These are phyloP conservation scores for Sarcomyxa edulis DNA, from an alignment of 768 basidiomycete species.

Conservation along the genomic window DNA sequence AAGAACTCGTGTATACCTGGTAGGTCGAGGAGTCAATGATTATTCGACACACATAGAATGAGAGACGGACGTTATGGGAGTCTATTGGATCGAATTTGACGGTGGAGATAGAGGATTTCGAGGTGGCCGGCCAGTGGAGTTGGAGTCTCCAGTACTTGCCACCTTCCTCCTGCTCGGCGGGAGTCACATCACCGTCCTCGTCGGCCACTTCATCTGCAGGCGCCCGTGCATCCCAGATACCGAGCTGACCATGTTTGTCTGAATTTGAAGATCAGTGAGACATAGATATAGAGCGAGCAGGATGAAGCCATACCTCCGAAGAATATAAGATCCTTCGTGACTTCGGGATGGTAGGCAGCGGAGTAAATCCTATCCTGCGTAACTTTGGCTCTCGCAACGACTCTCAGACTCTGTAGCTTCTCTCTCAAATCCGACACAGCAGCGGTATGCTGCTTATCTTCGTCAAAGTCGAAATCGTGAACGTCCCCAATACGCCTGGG, in stretches of 20 bases:
- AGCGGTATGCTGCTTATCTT: slow-evolving; percentile 37
- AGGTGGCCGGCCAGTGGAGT: slow-evolving; percentile 77
- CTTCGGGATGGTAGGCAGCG: slow-evolving; percentile 77
- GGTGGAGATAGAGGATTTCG: slow-evolving; percentile 74
- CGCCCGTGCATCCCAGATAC: slow-evolving; percentile 84
- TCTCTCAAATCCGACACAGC: slow-evolving; percentile 51
- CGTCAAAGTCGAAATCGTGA: slow-evolving; percentile 48
- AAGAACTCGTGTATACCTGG: slow-evolving; percentile 77
- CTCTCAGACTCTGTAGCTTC: slow-evolving; percentile 48
- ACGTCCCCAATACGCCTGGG: slow-evolving; percentile 36
- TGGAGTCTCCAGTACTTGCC: slow-evolving; percentile 81
- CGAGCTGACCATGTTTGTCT: slow-evolving; percentile 83
- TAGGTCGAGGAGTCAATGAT: not conserved
- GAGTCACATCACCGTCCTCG: slow-evolving; percentile 50
- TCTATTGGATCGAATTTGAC: slow-evolving; percentile 76
- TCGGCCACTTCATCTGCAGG: slow-evolving; percentile 58
- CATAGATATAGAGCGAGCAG: not conserved
- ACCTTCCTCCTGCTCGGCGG: slow-evolving; percentile 41
- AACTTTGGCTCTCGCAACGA: slow-evolving; percentile 79
- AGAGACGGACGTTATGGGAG: slow-evolving; percentile 55
- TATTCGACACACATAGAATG: slow-evolving; percentile 4
- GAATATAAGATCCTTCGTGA: slow-evolving; percentile 78
- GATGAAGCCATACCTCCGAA: slow-evolving; percentile 59
- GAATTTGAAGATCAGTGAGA: slow-evolving; percentile 5
- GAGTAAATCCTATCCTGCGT: slow-evolving; percentile 72